Conservation (phyloP, 352 stramenopile genomes). For the Globisporangium emineosum region DNA sequence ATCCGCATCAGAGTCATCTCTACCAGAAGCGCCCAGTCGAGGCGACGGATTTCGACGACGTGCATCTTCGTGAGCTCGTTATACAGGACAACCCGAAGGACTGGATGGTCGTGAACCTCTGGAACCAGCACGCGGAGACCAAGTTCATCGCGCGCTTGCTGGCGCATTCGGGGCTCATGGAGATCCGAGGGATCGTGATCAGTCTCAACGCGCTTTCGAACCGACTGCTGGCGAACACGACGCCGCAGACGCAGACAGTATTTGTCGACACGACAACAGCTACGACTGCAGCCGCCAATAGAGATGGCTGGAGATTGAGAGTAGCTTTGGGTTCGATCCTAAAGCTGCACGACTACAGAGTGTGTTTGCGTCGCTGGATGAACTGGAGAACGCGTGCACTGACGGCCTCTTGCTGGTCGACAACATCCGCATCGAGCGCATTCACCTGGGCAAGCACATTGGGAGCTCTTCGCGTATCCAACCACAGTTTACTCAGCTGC, state of each 20-base stretch:
- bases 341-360: background rate
- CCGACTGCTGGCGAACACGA: conserved; percentile 57
- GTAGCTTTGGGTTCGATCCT: conserved; percentile 9
- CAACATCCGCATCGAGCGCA: conserved; percentile 41
- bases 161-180: conserved; percentile 30
- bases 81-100: conserved; percentile 38
- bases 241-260: conserved; percentile 42
- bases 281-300: conserved; percentile 9
- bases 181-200: conserved; percentile 41
- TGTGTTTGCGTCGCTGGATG: conserved; percentile 30
- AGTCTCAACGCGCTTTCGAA: conserved; percentile 43
- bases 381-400: conserved; percentile 23
- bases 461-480: conserved; percentile 25
- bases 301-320: conserved; percentile 26
- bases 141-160: conserved; percentile 39
- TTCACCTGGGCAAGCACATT: conserved; percentile 32
- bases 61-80: conserved; percentile 44
- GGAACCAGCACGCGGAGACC: conserved; percentile 61
- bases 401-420: conserved; percentile 30
- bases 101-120: conserved; percentile 54
- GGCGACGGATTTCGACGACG: conserved; percentile 33
- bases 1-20: conserved; percentile 1
- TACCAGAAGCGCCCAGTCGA: conserved; percentile 4
- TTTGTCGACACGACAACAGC: conserved; percentile 21
- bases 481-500: conserved; percentile 23